A percentile compares a stretch with the other conserved stretches of the same genome.
These are phyloP conservation scores for Plasmodium vinckei DNA, from an alignment of 169 alveolate genomes.

Conservation along the genomic window DNA sequence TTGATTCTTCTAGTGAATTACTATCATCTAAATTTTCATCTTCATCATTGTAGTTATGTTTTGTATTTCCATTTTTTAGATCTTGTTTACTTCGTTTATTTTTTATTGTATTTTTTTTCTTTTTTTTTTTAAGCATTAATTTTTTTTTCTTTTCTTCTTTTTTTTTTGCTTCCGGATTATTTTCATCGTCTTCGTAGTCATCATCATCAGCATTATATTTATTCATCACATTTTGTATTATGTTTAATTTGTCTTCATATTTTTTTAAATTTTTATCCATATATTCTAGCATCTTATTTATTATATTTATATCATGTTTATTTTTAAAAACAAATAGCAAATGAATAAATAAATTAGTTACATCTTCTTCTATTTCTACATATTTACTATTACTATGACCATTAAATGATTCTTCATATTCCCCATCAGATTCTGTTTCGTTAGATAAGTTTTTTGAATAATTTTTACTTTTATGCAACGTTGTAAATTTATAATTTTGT, in stretches of 20 bases:
- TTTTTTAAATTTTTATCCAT: constrained; percentile 43
- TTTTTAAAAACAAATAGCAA: constrained; percentile 44
- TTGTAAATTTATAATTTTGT: not conserved
- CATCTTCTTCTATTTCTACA: constrained; percentile 25
- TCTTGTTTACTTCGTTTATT: not conserved
- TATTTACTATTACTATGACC: constrained; percentile 8
- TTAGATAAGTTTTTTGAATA: not conserved
- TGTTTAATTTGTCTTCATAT: constrained; percentile 32
- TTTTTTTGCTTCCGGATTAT: too few species aligned
- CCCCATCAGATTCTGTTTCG: constrained; percentile 7
- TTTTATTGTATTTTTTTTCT: not conserved
- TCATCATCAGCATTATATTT: not conserved
- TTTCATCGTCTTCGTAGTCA: too few species aligned
- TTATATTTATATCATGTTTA: constrained; percentile 56
- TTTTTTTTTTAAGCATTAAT: not conserved
- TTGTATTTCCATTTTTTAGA: too few species aligned
- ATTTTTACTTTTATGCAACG: not conserved
- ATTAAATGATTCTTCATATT: not conserved
- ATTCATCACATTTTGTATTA: not conserved
- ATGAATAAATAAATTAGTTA: constrained; percentile 42
- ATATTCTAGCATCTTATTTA: constrained; percentile 59
- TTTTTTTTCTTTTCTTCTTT: not conserved
- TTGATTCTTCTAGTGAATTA: not conserved
- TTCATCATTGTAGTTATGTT: not conserved
- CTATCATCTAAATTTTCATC: not conserved